Percentiles rank a stretch among this genome's conserved stretches.
These are phyloP conservation scores for Fusarium tuaranense DNA, from an alignment of 2,329 filamentous ascomycete genomes.

Conservation along the genomic window DNA sequence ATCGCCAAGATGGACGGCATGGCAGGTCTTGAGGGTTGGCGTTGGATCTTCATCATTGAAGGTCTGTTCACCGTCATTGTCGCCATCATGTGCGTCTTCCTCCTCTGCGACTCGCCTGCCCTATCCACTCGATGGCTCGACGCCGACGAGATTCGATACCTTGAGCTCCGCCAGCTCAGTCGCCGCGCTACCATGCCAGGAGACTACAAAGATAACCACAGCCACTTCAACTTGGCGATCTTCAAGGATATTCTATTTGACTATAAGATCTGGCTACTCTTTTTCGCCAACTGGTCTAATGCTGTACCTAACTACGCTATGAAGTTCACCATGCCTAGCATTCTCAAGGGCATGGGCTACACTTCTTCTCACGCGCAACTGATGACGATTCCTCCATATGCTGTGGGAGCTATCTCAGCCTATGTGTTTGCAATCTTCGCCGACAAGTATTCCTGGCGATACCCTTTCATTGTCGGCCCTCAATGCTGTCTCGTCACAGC, in stretches of 20 bases:
- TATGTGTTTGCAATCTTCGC: not conserved
- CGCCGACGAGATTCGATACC: not conserved
- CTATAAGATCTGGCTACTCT: constrained; percentile 59
- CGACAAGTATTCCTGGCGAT: not conserved
- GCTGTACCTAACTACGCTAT: constrained; percentile 50
- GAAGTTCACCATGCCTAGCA: constrained; percentile 53
- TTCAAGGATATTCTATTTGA: constrained; percentile 57
- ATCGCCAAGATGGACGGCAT: constrained; percentile 49
- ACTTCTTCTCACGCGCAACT: constrained; percentile 47
- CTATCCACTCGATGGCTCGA: constrained; percentile 33
- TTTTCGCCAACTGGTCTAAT: constrained; percentile 57
- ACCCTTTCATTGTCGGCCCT: not conserved
- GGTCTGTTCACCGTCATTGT: constrained; percentile 18
- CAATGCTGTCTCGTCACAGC: not conserved
- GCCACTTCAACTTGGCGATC: constrained; percentile 17
- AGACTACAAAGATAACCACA: not conserved
- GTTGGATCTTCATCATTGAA: constrained; percentile 31
- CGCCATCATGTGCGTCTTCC: constrained; percentile 1
- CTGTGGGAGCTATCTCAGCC: not conserved
- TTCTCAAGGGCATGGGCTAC: constrained; percentile 56
- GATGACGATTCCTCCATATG: constrained; percentile 25
- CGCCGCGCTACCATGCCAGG: not conserved
- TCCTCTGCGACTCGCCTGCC: not conserved
- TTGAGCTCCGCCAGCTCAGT: not conserved
- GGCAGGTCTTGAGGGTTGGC: constrained; percentile 25